Evolutionary conservation across 2,329 filamentous ascomycete species (phyloP), one percentile per base, ranked within the genome.

Genomic region (Xylariales sp.): DNA sequence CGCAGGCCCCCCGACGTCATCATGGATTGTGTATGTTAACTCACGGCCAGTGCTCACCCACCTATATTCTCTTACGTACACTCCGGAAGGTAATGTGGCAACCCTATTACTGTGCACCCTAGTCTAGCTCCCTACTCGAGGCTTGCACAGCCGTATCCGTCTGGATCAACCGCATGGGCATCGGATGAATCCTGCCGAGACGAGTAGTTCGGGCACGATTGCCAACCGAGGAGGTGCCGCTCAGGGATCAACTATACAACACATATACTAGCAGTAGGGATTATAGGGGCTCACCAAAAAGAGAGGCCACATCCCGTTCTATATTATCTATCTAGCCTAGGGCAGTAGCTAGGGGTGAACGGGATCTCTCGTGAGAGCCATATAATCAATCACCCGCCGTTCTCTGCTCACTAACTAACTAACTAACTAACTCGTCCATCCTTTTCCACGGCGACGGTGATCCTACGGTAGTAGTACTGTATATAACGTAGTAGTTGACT

Each of bases 181-280:
- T 56, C 64, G 46, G 58, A 62, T 57, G 18, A 62, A 66, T 58
- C 59, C 53, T 63, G 30, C 59, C 64, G 64, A 57, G 58, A 34
- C 52, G 14, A 56, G 23, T 41, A 50, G 50, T 60, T 55, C 28
- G 50, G 45, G 36, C 14, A 52, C 23, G 39, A 18, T 52, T 36
- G 52, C 53, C 46, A 63, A 58, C 32, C 39, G 58, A 58, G 46
- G 3, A 62, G 46, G 18, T 54, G 46, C 59, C 58, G 48, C 32
- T 10, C 18, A 34, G 50, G 50, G 50, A 55, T 36, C 45, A 10
- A 16, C 50, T 39, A 28, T 23, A 23, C 23, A 23, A 23, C 23
- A 23, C 23, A n/a, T 18, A n/a, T 53, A 53, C 23, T 23, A 23
- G 23, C 23, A 23, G 23, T 54, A 32, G 39, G 58, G 48, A 36